Base-by-base conservation (phyloP, 768 basidiomycete genomes). In the Infundibulicybe gibba region DNA sequence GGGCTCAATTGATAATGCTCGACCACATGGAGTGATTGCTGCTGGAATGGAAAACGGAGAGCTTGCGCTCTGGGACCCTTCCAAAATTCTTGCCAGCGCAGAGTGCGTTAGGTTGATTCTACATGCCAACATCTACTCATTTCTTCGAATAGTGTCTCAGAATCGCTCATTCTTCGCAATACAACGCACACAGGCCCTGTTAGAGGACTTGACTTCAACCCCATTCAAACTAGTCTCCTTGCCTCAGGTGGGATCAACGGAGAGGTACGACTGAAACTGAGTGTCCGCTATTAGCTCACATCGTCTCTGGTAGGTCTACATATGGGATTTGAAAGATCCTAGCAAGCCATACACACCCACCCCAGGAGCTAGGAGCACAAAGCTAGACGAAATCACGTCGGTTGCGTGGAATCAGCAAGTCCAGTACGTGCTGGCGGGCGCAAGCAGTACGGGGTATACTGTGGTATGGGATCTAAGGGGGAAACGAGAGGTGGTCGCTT, bases 21-120 rank as follows among this genome's bases (percentile, higher is more conserved):
- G 84, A 39, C 75, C 80, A 12, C 77, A 72, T 32, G 95, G 95
- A 35, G 79, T 97, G 35, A 80, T 99, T 50, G 97, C 94, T 19
- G 93, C 92, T 35, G 95, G 95, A 47, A 83, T 97, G 80, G 95
- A 99, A 68, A 94, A 90, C 50, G 97, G 94, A 41, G 92, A 95
- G 64, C 76, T 99, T 38, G 80, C 82, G 3, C 71, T 97, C 16
- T 99, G 92, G 89, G 93, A 98, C 64, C 90, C 94, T n/a, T 79
- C 76, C n/a, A 90, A 90, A 70, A 93, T 97, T 51, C 66, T 97
- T 14, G 71, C 75, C 11, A 81, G 78, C 21, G 75, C 74, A 44
- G 82, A 80, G 94, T 94, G 58, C 54, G 87, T 80, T 15, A 32
- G 41, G 37, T 42, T 44, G 16, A 40, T n/a, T n/a, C 48, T 32